Evolutionary conservation across 176 grass and related monocot species (phyloP).

Genomic region (Eleusine indica): DNA sequence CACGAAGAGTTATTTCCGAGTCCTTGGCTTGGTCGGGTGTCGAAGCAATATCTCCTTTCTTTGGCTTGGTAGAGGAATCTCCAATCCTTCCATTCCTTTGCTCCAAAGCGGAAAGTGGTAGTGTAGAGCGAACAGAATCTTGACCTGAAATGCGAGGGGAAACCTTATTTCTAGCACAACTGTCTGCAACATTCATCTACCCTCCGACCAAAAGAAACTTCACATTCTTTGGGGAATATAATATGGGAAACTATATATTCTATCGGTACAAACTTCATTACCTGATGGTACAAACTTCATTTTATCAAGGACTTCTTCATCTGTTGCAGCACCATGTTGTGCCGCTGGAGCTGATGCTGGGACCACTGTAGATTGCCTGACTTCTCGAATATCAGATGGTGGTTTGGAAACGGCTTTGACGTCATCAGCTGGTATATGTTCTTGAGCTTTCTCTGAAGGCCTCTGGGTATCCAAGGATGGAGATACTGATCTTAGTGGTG

Average conservation of each 20-base stretch:
- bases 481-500: constrained; percentile 9
- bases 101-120: neutral
- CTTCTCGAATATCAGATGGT: constrained; percentile 25
- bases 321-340: neutral
- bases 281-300: neutral
- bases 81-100: constrained; percentile 9
- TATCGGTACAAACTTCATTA: neutral
- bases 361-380: neutral
- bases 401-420: neutral
- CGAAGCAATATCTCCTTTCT: neutral
- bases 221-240: neutral
- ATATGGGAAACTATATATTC: neutral
- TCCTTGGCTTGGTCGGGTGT: neutral
- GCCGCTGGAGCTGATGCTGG: neutral
- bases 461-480: neutral
- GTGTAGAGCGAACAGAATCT: constrained; percentile 18
- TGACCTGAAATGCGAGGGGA: constrained; percentile 21
- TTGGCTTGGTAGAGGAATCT: neutral
- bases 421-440: constrained; percentile 10
- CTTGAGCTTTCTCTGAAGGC: neutral
- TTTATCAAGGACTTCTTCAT: neutral
- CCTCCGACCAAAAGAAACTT: neutral
- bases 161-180: neutral
- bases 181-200: neutral
- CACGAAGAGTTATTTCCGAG: neutral